phyloP scores from a whole-genome alignment of 2,329 filamentous ascomycete genomes.

The Coniochaeta ligniaria region DNA sequence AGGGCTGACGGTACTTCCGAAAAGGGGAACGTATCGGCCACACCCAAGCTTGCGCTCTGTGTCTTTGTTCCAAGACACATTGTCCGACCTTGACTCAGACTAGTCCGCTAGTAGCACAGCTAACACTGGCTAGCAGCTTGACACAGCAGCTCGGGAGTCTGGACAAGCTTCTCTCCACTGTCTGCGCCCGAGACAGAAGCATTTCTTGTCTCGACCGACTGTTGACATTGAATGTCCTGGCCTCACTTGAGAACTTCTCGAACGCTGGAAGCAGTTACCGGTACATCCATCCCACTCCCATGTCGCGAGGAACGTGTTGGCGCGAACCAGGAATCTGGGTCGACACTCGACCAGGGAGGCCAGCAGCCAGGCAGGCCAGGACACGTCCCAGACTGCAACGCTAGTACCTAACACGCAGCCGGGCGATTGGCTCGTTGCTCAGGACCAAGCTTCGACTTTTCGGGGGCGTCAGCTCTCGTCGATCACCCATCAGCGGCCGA shows the following conservation, averaged over 20 bases:
- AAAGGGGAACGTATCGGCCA: not conserved
- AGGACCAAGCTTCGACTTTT: not conserved
- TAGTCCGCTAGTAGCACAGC: not conserved
- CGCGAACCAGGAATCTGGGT: not conserved
- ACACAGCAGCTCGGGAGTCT: not conserved
- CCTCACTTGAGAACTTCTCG: not conserved
- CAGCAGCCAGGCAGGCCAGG: not conserved
- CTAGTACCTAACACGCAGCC: not conserved
- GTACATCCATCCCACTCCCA: not conserved
- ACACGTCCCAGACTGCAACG: not conserved
- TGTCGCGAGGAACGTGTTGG: not conserved
- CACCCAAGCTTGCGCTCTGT: not conserved
- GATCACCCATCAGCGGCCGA: not conserved
- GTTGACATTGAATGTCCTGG: not conserved
- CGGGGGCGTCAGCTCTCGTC: not conserved
- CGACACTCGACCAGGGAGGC: not conserved
- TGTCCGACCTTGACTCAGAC: not conserved
- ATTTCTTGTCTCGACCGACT: not conserved
- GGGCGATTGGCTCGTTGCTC: not conserved
- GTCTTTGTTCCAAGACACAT: not conserved
- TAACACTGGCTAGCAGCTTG: not conserved
- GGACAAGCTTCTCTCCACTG: not conserved
- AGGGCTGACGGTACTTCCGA: not conserved
- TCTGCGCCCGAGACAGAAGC: not conserved
- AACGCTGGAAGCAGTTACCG: not conserved